A percentile compares a stretch with the other conserved stretches of the same genome.
Evolutionary conservation across 2,329 filamentous ascomycete genomes (phyloP).

Genomic region (Aspergillus aculeatus): DNA sequence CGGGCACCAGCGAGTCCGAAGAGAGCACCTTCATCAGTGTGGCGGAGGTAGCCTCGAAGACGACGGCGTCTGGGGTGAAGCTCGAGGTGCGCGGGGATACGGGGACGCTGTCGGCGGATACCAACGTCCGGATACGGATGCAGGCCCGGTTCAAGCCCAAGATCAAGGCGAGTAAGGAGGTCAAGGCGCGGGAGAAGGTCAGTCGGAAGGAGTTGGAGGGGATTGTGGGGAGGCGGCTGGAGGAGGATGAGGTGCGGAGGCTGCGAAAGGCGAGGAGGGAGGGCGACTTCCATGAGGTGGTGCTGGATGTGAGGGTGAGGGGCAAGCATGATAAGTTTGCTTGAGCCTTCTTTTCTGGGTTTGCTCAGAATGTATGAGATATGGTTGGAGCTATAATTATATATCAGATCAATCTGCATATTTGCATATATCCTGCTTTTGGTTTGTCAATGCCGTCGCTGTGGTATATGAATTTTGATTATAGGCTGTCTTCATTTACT

Average conservation of each 20-base stretch:
- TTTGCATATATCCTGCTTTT: background rate
- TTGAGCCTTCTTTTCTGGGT: background rate
- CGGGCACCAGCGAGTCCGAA: slow-evolving; percentile 44
- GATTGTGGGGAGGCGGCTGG: slow-evolving; percentile 70
- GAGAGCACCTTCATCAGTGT: slow-evolving; percentile 69
- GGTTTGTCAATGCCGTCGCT: no score
- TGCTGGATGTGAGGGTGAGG: slow-evolving; percentile 20
- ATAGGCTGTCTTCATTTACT: no score
- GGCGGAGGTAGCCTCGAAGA: slow-evolving; percentile 46
- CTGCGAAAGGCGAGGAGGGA: slow-evolving; percentile 81
- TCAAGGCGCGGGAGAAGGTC: slow-evolving; percentile 81
- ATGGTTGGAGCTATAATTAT: background rate
- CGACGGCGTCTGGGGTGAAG: slow-evolving; percentile 47
- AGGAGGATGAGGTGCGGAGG: slow-evolving; percentile 81
- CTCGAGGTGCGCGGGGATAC: slow-evolving; percentile 76
- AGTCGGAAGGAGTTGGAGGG: slow-evolving; percentile 81
- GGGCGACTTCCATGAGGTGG: slow-evolving; percentile 47
- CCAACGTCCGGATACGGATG: slow-evolving; percentile 81
- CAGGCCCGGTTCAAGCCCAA: slow-evolving; percentile 90
- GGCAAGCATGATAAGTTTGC: slow-evolving; percentile 24
- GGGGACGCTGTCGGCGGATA: slow-evolving; percentile 64
- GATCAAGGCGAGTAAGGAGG: slow-evolving; percentile 75
- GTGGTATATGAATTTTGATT: no score
- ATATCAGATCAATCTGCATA: background rate
- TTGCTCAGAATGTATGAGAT: no score